These are phyloP conservation scores for Epicoccum sorghinum DNA, from an alignment of 2,329 filamentous ascomycete species.

Conservation along the genomic window DNA sequence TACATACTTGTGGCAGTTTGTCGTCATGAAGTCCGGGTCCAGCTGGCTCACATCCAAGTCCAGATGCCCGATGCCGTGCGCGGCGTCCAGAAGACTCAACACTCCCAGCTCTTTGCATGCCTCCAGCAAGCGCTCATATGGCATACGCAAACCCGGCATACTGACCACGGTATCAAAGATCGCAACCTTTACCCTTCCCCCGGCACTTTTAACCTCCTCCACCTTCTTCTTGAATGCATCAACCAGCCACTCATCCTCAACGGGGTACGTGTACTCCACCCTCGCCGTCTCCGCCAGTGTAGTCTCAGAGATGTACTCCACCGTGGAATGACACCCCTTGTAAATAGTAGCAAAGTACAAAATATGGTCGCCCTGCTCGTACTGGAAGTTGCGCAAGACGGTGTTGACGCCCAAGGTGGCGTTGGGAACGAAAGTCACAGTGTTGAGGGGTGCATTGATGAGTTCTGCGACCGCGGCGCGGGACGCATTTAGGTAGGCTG, in stretches of 20 bases:
- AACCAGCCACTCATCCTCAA: constrained; percentile 71
- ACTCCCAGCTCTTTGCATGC: constrained; percentile 71
- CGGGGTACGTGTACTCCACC: constrained; percentile 71
- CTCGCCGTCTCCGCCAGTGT: constrained; percentile 57
- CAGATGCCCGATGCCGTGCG: constrained; percentile 83
- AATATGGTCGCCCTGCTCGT: constrained; percentile 74
- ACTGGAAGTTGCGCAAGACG: constrained; percentile 76
- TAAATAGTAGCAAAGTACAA: constrained; percentile 82
- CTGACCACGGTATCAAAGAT: constrained; percentile 83
- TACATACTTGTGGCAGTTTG: constrained; percentile 64
- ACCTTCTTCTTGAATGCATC: constrained; percentile 66
- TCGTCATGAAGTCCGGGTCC: constrained; percentile 84
- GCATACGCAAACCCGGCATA: constrained; percentile 78
- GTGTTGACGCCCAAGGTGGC: constrained; percentile 80
- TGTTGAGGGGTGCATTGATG: constrained; percentile 68
- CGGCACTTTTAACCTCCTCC: constrained; percentile 56
- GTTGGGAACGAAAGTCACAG: constrained; percentile 79
- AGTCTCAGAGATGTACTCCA: constrained; percentile 75
- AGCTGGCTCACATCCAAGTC: constrained; percentile 68
- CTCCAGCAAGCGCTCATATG: constrained; percentile 71
- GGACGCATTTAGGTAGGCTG: constrained; percentile 66
- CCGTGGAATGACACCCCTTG: constrained; percentile 74
- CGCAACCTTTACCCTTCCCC: constrained; percentile 69
- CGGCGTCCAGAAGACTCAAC: constrained; percentile 79
- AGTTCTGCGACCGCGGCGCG: constrained; percentile 65